A percentile compares a stretch with the other conserved stretches of the same genome.
Evolutionary conservation across 805 yeast genomes (phyloP).

Genomic region (Saccharomycopsis sp.): DNA sequence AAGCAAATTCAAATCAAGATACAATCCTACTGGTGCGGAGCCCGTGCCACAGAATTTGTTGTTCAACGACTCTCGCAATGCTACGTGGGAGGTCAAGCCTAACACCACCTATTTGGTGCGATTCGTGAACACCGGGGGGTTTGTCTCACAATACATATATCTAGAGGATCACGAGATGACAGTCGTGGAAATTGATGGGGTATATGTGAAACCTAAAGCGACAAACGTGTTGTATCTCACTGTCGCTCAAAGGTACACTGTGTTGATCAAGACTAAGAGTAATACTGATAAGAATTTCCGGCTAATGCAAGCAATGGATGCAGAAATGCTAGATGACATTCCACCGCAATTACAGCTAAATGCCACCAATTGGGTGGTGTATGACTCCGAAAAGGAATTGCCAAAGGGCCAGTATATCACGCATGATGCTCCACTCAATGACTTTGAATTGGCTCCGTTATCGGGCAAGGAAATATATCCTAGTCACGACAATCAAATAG

Average conservation of each 20-base stretch:
- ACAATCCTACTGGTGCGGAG: conserved; percentile 81
- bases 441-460: conserved; percentile 39
- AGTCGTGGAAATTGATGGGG: conserved; percentile 72
- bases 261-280: conserved; percentile 52
- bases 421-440: conserved; percentile 36
- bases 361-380: conserved; percentile 49
- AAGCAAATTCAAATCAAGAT: conserved; percentile 47
- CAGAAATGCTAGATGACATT: conserved; percentile 60
- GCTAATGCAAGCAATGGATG: conserved; percentile 56
- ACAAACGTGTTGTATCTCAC: conserved; percentile 56
- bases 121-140: conserved; percentile 60
- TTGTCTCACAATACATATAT: conserved; percentile 64
- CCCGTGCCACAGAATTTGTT: conserved; percentile 66
- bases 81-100: conserved; percentile 47
- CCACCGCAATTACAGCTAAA: conserved; percentile 52
- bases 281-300: conserved; percentile 43
- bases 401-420: conserved; percentile 27
- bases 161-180: conserved; percentile 68
- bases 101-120: conserved; percentile 59
- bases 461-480: conserved; percentile 37
- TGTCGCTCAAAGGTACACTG: conserved; percentile 78
- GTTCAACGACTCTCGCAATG: conserved; percentile 58
- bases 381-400: conserved; percentile 32
- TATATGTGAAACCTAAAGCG: conserved; percentile 50
- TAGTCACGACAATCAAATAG: conserved; percentile 57